These are phyloP conservation scores for Hypoxylon rickii DNA, from an alignment of 495 filamentous ascomycete genomes.

Conservation along the genomic window DNA sequence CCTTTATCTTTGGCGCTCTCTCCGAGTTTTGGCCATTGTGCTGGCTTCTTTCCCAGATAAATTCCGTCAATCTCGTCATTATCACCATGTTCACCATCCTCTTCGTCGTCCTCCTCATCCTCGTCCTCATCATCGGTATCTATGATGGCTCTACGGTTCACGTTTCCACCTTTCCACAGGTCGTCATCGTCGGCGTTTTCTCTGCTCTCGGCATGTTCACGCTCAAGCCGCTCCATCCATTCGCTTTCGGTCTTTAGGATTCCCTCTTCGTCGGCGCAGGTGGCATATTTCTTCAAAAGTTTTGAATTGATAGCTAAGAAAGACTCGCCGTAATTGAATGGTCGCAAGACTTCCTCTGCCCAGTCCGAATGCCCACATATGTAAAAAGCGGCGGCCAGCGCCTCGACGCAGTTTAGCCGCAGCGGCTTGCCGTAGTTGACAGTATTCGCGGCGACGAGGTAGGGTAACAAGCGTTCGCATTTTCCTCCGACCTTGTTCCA, in stretches of 20 bases:
- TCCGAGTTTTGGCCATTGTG: slow-evolving; percentile 40
- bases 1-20: slow-evolving; percentile 34
- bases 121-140: slow-evolving; percentile 62
- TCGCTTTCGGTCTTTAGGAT: slow-evolving; percentile 82
- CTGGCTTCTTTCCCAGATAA: slow-evolving; percentile 60
- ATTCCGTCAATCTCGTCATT: slow-evolving; percentile 54
- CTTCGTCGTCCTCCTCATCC: slow-evolving; percentile 51
- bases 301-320: slow-evolving; percentile 88
- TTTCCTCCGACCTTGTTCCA: slow-evolving; percentile 92
- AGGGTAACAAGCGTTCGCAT: slow-evolving; percentile 89
- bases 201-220: slow-evolving; percentile 82
- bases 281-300: slow-evolving; percentile 81
- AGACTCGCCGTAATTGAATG: slow-evolving; percentile 84
- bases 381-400: slow-evolving; percentile 85
- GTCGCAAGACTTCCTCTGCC: slow-evolving; percentile 78
- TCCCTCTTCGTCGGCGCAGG: slow-evolving; percentile 80
- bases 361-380: slow-evolving; percentile 93
- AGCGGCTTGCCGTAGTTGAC: slow-evolving; percentile 97
- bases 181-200: slow-evolving; percentile 66
- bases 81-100: slow-evolving; percentile 37
- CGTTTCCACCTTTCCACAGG: slow-evolving; percentile 84
- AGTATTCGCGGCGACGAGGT: slow-evolving; percentile 93
- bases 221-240: slow-evolving; percentile 88
- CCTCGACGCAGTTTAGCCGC: slow-evolving; percentile 94
- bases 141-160: slow-evolving; percentile 65